Conservation (phyloP, 768 basidiomycete genomes). For the Tricholoma hemisulphureum region DNA sequence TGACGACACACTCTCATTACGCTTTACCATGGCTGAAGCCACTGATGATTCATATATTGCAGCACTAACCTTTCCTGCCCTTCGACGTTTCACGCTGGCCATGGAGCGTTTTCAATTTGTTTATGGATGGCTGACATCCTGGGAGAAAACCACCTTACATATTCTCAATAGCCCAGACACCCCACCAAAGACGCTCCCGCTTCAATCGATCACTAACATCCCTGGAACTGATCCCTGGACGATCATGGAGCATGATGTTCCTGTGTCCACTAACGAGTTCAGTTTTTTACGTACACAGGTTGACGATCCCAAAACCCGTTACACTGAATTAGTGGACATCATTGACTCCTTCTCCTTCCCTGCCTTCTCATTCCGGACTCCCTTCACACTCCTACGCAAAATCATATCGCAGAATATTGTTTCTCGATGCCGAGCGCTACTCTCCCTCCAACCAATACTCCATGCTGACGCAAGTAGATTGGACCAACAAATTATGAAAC, state of each 20-base stretch:
- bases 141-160: conserved; percentile 16
- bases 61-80: no score
- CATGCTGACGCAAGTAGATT: conserved; percentile 16
- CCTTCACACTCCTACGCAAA: not conserved
- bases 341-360: conserved; percentile 19
- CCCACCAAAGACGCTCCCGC: not conserved
- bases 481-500: conserved; percentile 9
- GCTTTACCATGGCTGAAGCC: conserved; percentile 22
- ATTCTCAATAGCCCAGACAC: conserved; percentile 5
- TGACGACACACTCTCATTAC: not conserved
- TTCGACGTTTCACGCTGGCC: conserved; percentile 4
- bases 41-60: conserved; percentile 23
- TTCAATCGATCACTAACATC: conserved; percentile 2
- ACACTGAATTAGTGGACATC: not conserved
- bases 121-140: conserved; percentile 18
- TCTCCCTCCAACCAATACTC: conserved; percentile 1
- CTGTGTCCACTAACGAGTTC: conserved; percentile 6
- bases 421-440: not conserved
- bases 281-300: conserved; percentile 16
- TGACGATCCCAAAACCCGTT: not conserved
- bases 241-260: conserved; percentile 11
- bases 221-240: conserved; percentile 6
- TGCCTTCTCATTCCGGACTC: not conserved
- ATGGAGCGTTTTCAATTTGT: conserved; percentile 19
- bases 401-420: not conserved